These are phyloP conservation scores for Stephania japonica DNA, from an alignment of 164 flowering plant species.

Conservation along the genomic window DNA sequence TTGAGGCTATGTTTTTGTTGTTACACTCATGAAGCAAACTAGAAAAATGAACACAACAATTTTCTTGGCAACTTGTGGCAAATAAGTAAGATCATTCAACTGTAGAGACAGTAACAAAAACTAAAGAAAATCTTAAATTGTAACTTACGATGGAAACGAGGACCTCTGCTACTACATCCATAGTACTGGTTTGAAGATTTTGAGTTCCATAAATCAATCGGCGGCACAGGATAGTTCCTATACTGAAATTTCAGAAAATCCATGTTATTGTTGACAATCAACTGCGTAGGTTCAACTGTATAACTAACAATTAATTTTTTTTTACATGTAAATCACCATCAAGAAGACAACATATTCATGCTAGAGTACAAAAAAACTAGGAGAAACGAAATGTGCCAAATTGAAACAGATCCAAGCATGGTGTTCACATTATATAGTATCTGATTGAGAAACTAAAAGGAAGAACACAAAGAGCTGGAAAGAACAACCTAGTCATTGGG, in stretches of 20 bases:
- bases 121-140: neutral
- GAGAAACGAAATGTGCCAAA: neutral
- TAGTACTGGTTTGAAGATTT: constrained; percentile 49
- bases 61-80: neutral
- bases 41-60: too few relatives aligned
- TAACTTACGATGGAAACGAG: constrained; percentile 61
- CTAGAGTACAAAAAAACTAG: neutral
- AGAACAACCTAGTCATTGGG: neutral
- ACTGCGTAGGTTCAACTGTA: neutral
- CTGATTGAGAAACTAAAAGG: neutral
- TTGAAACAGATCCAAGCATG: neutral
- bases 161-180: constrained; percentile 76
- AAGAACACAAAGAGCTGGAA: neutral
- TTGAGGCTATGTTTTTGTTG: too few relatives aligned
- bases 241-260: constrained; percentile 18
- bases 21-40: neutral
- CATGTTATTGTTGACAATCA: neutral
- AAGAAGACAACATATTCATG: neutral
- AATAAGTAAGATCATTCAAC: neutral
- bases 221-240: constrained; percentile 24
- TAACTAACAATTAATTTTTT: constrained; percentile 2
- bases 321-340: neutral
- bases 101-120: neutral
- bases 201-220: constrained; percentile 86
- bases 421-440: neutral